A percentile compares a stretch with the other conserved stretches of the same genome.
phyloP scores from a whole-genome alignment of 139 green algal genomes.

The Haematococcus sp. region DNA sequence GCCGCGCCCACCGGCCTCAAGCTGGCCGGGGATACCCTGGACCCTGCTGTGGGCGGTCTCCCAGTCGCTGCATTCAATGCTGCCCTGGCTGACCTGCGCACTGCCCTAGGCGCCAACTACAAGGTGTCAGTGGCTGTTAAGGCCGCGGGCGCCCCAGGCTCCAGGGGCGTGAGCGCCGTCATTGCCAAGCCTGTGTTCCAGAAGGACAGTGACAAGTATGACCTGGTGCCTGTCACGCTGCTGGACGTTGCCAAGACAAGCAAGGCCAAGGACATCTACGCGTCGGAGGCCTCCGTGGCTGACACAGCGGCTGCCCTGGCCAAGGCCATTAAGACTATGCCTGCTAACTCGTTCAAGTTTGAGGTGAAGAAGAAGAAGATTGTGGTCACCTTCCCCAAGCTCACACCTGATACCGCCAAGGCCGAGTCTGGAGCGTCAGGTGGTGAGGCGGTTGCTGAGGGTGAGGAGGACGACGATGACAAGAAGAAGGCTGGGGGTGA shows the following conservation, averaged over 20 bases:
- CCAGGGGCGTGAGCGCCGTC: neutral
- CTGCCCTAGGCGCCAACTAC: conserved; percentile 6
- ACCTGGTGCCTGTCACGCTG: neutral
- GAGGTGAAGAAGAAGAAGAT: neutral
- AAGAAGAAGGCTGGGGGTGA: neutral
- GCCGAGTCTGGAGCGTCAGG: no score
- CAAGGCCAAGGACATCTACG: conserved; percentile 18
- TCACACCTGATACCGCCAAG: neutral
- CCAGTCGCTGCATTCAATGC: conserved; percentile 14
- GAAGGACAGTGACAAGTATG: neutral
- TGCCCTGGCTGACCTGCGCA: conserved; percentile 12
- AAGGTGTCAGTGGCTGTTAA: conserved; percentile 7
- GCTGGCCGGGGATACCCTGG: neutral
- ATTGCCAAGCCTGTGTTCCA: conserved; percentile 7
- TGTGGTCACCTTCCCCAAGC: neutral
- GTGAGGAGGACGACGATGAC: neutral
- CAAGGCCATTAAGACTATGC: conserved; percentile 4
- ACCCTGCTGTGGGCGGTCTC: neutral
- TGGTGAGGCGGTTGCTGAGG: neutral
- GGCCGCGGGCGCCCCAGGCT: conserved; percentile 5
- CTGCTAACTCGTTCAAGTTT: neutral
- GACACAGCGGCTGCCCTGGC: neutral
- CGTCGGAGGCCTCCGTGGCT: neutral
- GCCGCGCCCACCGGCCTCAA: neutral
- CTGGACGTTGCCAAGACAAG: conserved; percentile 7